Percentiles rank a stretch among this genome's conserved stretches.
These are phyloP conservation scores for Podospora fimiseda DNA, from an alignment of 495 filamentous ascomycete genomes.

Conservation along the genomic window DNA sequence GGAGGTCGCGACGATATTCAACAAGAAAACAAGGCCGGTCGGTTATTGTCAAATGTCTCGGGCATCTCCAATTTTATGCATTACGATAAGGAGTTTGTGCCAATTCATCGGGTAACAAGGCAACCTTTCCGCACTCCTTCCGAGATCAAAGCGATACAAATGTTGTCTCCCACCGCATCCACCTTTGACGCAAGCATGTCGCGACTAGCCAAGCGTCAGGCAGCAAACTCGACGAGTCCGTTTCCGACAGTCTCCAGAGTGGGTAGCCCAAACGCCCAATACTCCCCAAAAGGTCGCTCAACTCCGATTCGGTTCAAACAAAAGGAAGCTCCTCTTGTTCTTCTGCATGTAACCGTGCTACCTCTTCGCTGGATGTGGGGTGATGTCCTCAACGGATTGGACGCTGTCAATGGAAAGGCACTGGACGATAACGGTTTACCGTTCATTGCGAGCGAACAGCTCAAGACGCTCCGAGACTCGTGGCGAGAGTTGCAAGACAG, in stretches of 20 bases:
- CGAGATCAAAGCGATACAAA: conserved; percentile 71
- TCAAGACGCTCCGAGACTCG: conserved; percentile 55
- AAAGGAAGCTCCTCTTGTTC: conserved; percentile 63
- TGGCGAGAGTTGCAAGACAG: conserved; percentile 74
- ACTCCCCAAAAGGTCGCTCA: conserved; percentile 54
- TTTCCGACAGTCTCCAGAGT: conserved; percentile 39
- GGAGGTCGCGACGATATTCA: conserved; percentile 15
- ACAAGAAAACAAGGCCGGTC: conserved; percentile 7
- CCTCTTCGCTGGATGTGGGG: conserved; percentile 66
- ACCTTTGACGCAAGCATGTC: conserved; percentile 40
- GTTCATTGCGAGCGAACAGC: conserved; percentile 45
- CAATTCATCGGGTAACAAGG: conserved; percentile 32
- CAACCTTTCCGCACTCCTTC: conserved; percentile 56
- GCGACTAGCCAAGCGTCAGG: conserved; percentile 30
- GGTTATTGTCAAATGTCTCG: conserved; percentile 30
- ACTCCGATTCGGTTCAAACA: conserved; percentile 46
- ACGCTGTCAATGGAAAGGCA: conserved; percentile 15
- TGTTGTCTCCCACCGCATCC: conserved; percentile 57
- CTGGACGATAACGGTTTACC: conserved; percentile 12
- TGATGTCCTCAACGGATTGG: conserved; percentile 42
- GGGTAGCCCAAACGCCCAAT: conserved; percentile 44
- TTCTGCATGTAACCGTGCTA: conserved; percentile 81
- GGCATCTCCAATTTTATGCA: conserved; percentile 40
- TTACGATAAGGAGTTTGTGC: conserved; percentile 38
- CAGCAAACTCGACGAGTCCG: conserved; percentile 17